Evolutionary conservation across 169 alveolate species (phyloP), one percentile per base, ranked within the genome.

Genomic region (Ichthyophthirius multifiliis): DNA sequence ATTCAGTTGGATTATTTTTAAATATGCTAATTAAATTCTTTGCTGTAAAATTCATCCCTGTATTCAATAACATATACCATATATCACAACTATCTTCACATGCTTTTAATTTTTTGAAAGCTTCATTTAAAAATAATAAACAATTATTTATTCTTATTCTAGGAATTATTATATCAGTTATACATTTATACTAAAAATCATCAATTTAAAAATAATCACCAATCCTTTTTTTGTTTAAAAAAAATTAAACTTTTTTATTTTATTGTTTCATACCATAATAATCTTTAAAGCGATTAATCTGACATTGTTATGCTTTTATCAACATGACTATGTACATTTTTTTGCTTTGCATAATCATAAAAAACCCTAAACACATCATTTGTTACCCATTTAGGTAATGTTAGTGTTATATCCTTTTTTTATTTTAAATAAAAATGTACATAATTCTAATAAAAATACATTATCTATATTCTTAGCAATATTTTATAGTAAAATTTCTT

Each of bases 71-170:
- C 82, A 47, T 37, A 45, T 81, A 81, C 86, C 86, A 81, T 4
- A 81, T 73, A 37, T 81, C 86, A 18, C 65, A 71, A 5, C 82
- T 71, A 73, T 81, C 85, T 73, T 81, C 86, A 43, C 86, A 81
- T 0, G 86, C 86, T 39, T 71, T 81, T 67, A 81, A 41, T 63
- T 81, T 81, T 64, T 81, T 81, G 64, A 81, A 81, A 31, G 86
- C 86, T 43, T 81, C 86, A 73, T 81, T 81, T 16, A 81, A 81
- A 30, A 81, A 81, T 18, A 71, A 20, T n/a, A 81, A 37, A 67
- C 86, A 81, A 48, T 81, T 81, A 18, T 47, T 18, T 20, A 71
- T 65, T 18, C 71, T 55, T 1, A 81, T 73, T 43, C 86, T 81
- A 0, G 76, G 82, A 7, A 81, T 71, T 13, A 81, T 23, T 23